Conservation (phyloP, 192 early-diverging fungal genomes). For the Cetraspora pellucida region DNA sequence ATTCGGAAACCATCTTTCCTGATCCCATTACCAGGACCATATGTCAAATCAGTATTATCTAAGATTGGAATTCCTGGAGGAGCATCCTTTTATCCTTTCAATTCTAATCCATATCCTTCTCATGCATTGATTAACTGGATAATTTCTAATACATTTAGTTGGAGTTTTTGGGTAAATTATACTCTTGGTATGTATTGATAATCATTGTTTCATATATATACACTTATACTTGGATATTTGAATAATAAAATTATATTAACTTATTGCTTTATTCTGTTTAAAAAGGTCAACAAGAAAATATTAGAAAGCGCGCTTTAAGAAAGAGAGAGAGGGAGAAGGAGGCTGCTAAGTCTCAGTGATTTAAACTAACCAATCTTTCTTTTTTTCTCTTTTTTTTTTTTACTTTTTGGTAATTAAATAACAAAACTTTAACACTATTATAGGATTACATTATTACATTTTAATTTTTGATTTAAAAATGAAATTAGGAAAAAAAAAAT, state of each 20-base stretch:
- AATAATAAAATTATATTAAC: not conserved
- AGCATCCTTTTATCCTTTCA: slow-evolving; percentile 59
- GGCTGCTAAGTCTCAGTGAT: slow-evolving; percentile 46
- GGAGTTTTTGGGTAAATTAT: slow-evolving; percentile 60
- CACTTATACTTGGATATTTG: not conserved
- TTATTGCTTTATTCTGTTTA: not conserved
- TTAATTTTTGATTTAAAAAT: too few species aligned
- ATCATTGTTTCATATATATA: not conserved
- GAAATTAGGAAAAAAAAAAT: too few species aligned
- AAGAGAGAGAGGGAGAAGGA: slow-evolving; percentile 69
- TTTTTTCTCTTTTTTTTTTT: too few species aligned
- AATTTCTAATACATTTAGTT: slow-evolving; percentile 62
- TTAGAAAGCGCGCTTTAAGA: slow-evolving; percentile 71
- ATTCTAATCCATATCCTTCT: slow-evolving; percentile 66
- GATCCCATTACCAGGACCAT: slow-evolving; percentile 79
- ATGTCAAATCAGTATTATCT: slow-evolving; percentile 70
- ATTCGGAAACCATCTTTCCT: slow-evolving; percentile 78
- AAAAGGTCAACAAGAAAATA: slow-evolving; percentile 59
- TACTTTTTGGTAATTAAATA: too few species aligned
- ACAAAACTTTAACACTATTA: too few species aligned
- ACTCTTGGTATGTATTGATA: slow-evolving; percentile 45
- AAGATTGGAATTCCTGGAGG: slow-evolving; percentile 73
- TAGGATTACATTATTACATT: too few species aligned
- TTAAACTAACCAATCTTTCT: too few species aligned
- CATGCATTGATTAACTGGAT: slow-evolving; percentile 75